Percentiles rank a stretch among this genome's conserved stretches.
Conservation (phyloP, 768 basidiomycete genomes). For the Xerocomus spinulosus region DNA sequence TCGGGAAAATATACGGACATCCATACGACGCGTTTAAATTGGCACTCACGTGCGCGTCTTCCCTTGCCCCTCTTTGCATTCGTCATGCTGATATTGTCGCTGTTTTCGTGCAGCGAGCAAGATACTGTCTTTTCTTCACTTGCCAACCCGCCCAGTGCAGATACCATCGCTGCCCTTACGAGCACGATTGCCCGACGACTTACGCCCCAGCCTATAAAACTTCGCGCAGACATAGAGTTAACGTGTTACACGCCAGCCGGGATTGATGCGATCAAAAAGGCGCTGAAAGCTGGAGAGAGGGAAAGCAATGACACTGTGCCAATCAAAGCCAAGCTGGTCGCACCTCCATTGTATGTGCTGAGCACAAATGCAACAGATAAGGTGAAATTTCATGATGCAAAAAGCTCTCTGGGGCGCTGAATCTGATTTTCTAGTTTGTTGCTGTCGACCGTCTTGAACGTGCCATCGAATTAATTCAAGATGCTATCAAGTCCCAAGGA, state of each 20-base stretch:
- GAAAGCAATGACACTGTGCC: conserved; percentile 87
- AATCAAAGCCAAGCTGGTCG: conserved; percentile 95
- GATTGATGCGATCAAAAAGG: conserved; percentile 94
- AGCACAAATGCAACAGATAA: conserved; percentile 98
- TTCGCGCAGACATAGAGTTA: conserved; percentile 95
- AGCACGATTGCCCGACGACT: conserved; percentile 89
- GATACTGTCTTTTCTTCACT: conserved; percentile 81
- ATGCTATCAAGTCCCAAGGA: conserved; percentile 76
- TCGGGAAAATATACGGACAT: conserved; percentile 89
- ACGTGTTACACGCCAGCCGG: conserved; percentile 95
- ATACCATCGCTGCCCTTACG: conserved; percentile 60
- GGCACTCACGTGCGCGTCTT: conserved; percentile 71
- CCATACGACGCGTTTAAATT: conserved; percentile 98
- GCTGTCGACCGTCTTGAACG: conserved; percentile 92
- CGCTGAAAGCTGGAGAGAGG: conserved; percentile 82
- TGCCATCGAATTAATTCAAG: conserved; percentile 87
- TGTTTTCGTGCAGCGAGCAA: conserved; percentile 44
- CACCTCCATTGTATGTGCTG: conserved; percentile 93
- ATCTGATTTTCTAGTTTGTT: conserved; percentile 49
- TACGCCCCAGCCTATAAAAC: conserved; percentile 97
- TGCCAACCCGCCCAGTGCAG: conserved; percentile 47
- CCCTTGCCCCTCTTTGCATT: not conserved
- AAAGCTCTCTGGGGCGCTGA: not conserved
- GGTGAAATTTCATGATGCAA: conserved; percentile 35
- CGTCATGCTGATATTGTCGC: conserved; percentile 18